Percentiles rank a stretch among this genome's conserved stretches.
Evolutionary conservation across 148 eudicot genomes (phyloP).

Genomic region (Chenopodium formosanum): DNA sequence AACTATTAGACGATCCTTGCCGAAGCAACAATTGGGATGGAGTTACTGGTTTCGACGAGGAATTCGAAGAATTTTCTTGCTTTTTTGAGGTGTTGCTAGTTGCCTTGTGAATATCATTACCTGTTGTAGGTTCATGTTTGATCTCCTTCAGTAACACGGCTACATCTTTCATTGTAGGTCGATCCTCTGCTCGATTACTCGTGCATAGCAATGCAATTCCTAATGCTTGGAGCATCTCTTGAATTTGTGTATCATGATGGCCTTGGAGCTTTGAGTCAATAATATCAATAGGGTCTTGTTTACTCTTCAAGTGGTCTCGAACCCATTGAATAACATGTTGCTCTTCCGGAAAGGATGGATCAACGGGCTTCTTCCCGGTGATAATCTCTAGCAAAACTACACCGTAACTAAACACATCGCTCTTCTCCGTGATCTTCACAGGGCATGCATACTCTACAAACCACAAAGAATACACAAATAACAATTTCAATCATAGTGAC

Average conservation of each 20-base stretch:
- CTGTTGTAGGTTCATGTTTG: slow-evolving; percentile 45
- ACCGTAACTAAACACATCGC: slow-evolving; percentile 88
- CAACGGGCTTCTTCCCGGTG: slow-evolving; percentile 71
- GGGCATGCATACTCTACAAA: slow-evolving; percentile 63
- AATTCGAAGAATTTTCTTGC: slow-evolving; percentile 20
- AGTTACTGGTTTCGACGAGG: slow-evolving; percentile 47
- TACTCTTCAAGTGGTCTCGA: slow-evolving; percentile 68
- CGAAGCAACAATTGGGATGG: slow-evolving; percentile 49
- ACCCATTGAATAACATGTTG: slow-evolving; percentile 83
- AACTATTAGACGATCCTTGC: slow-evolving; percentile 60
- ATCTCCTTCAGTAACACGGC: slow-evolving; percentile 67
- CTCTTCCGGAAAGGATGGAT: slow-evolving; percentile 56
- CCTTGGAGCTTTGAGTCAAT: slow-evolving; percentile 73
- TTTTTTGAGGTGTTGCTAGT: slow-evolving; percentile 20
- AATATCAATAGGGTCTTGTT: slow-evolving; percentile 58
- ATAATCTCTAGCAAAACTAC: slow-evolving; percentile 76
- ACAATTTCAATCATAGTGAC: neutral
- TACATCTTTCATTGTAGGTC: slow-evolving; percentile 93
- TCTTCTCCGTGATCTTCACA: slow-evolving; percentile 67
- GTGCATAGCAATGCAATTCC: slow-evolving; percentile 87
- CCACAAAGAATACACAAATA: neutral
- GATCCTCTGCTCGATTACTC: slow-evolving; percentile 66
- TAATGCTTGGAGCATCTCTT: slow-evolving; percentile 87
- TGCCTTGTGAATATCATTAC: slow-evolving; percentile 45
- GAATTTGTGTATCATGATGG: slow-evolving; percentile 64